Percentiles rank a stretch among this genome's conserved stretches.
Evolutionary conservation across 2,329 filamentous ascomycete genomes (phyloP).

Genomic region (Cladosporium sp.): DNA sequence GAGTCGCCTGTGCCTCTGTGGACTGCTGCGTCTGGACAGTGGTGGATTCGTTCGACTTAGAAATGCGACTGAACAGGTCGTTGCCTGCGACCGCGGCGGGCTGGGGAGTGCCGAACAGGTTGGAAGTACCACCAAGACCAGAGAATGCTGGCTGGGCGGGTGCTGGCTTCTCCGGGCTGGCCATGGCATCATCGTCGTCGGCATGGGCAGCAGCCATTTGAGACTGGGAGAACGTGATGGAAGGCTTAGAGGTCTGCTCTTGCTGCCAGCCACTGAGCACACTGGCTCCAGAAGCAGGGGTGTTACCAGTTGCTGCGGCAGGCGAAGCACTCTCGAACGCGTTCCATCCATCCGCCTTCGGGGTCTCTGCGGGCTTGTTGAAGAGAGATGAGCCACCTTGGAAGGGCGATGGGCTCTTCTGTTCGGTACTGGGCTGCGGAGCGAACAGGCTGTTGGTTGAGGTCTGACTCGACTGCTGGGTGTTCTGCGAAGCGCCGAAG

Average conservation of each 20-base stretch:
- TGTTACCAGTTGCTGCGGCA: background rate
- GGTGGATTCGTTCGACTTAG: constrained; percentile 7
- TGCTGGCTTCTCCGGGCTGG: constrained; percentile 18
- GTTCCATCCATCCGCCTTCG: constrained; percentile 12
- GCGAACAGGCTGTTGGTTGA: constrained; percentile 10
- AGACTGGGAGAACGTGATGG: constrained; percentile 7
- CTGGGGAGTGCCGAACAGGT: constrained; percentile 14
- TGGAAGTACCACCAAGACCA: constrained; percentile 1
- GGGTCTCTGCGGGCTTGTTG: constrained; percentile 12
- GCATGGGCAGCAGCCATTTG: constrained; percentile 5
- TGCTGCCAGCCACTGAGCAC: constrained; percentile 15
- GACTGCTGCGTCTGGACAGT: background rate
- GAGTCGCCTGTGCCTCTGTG: background rate
- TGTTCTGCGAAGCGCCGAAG: constrained; percentile 10
- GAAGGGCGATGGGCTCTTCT: constrained; percentile 13
- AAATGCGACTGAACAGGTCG: constrained; percentile 17
- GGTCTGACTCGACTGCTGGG: background rate
- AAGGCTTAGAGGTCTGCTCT: constrained; percentile 11
- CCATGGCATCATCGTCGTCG: constrained; percentile 26
- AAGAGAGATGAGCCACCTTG: constrained; percentile 7
- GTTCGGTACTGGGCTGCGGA: constrained; percentile 9
- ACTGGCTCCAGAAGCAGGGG: constrained; percentile 3
- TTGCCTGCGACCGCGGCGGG: constrained; percentile 10
- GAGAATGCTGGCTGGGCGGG: constrained; percentile 10
- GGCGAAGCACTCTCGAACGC: constrained; percentile 9